Conservation (phyloP, 2,329 filamentous ascomycete species). For the Fusarium sp. region DNA sequence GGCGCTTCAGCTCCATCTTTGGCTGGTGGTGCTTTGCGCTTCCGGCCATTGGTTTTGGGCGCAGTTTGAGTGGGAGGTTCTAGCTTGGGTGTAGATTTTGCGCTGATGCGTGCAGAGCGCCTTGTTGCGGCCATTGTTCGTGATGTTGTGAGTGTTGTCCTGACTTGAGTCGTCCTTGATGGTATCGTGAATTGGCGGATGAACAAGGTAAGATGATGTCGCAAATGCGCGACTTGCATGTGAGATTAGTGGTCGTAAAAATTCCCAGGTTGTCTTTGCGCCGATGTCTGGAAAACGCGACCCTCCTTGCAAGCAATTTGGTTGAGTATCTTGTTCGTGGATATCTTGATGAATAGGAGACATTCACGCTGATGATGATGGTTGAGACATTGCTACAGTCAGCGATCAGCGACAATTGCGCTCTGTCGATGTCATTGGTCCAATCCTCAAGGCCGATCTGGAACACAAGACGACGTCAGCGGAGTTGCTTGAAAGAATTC, state of each 20-base stretch:
- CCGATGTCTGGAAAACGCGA: background rate
- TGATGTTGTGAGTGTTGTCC: constrained; percentile 16
- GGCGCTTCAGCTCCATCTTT: constrained; percentile 40
- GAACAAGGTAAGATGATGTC: background rate
- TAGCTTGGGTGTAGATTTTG: constrained; percentile 22
- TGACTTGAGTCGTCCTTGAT: background rate
- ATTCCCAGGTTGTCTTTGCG: background rate
- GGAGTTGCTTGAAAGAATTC: background rate
- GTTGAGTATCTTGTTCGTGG: background rate
- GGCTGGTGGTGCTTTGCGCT: constrained; percentile 49
- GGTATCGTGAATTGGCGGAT: constrained; percentile 20
- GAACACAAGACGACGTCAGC: constrained; percentile 17
- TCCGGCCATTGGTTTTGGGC: constrained; percentile 43
- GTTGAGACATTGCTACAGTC: background rate
- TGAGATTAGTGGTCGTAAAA: background rate
- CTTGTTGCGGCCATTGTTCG: constrained; percentile 49
- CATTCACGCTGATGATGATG: constrained; percentile 20
- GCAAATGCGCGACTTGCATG: constrained; percentile 27
- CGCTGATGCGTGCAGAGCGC: constrained; percentile 56
- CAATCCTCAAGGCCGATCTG: background rate
- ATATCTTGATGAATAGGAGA: constrained; percentile 1
- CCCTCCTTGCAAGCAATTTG: background rate
- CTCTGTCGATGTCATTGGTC: constrained; percentile 26
- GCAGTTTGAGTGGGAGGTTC: constrained; percentile 35
- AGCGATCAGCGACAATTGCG: constrained; percentile 1